These are phyloP conservation scores for Erodium maritimum DNA, from an alignment of 345 rosid genomes.

Conservation along the genomic window DNA sequence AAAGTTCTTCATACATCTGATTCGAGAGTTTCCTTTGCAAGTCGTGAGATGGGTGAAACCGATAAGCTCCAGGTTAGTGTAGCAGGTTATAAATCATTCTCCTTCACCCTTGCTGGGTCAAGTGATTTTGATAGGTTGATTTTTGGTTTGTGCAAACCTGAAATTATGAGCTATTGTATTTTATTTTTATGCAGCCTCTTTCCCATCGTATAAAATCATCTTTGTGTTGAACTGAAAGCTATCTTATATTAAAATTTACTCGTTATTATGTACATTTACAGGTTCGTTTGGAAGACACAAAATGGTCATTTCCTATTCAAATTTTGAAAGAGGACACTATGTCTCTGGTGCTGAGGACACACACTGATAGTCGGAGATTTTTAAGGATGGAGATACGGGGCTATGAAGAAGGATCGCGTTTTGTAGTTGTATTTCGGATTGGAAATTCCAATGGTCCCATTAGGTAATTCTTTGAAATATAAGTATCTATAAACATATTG, in stretches of 20 bases:
- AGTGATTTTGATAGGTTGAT: background rate
- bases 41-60: constrained; percentile 32
- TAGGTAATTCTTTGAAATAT: constrained; percentile 35
- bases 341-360: constrained; percentile 57
- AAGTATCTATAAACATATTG: background rate
- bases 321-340: constrained; percentile 83
- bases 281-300: constrained; percentile 70
- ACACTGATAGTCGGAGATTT: constrained; percentile 41
- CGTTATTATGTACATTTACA: constrained; percentile 13
- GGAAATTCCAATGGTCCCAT: constrained; percentile 78
- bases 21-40: constrained; percentile 66
- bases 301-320: constrained; percentile 89
- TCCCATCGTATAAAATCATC: no score
- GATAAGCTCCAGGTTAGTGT: constrained; percentile 76
- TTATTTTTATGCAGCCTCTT: no score
- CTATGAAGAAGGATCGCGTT: constrained; percentile 97
- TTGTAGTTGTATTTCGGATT: constrained; percentile 75
- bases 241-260: no score
- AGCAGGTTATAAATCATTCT: background rate
- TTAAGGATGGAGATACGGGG: constrained; percentile 83
- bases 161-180: background rate
- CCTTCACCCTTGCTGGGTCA: background rate
- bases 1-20: constrained; percentile 69
- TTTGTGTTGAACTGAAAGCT: no score
- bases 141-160: background rate